A percentile compares a stretch with the other conserved stretches of the same genome.
Evolutionary conservation across 1,139 yeast genomes (phyloP).

Genomic region (Nakaseomyces nivariensis): DNA sequence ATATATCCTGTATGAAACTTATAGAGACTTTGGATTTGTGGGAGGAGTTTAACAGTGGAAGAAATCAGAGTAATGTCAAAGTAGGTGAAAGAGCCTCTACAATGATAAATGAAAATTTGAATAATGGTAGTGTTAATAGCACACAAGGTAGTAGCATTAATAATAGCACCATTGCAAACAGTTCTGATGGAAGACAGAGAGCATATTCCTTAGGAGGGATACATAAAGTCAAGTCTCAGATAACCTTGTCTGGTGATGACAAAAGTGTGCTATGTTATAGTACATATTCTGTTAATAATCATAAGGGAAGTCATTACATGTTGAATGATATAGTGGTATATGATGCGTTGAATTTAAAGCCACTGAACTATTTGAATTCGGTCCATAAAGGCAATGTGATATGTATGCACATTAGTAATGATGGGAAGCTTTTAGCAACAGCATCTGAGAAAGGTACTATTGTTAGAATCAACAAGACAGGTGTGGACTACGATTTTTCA

Average conservation of each 20-base stretch:
- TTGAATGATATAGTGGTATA: constrained; percentile 34
- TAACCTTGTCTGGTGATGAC: constrained; percentile 25
- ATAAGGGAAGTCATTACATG: constrained; percentile 13
- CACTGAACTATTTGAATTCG: constrained; percentile 43
- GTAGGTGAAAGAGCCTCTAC: constrained; percentile 2
- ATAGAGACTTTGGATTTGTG: constrained; percentile 46
- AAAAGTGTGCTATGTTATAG: constrained; percentile 26
- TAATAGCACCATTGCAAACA: not conserved
- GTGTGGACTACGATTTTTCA: constrained; percentile 17
- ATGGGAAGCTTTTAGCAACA: constrained; percentile 50
- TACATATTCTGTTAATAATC: constrained; percentile 15
- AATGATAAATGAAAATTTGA: constrained; percentile 1
- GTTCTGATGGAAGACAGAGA: constrained; percentile 4
- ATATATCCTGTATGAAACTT: constrained; percentile 60
- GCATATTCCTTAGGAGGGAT: constrained; percentile 7
- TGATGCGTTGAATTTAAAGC: constrained; percentile 48
- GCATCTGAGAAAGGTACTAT: constrained; percentile 69
- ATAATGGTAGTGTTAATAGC: not conserved
- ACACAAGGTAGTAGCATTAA: not conserved
- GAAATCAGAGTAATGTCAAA: not conserved
- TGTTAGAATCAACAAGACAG: constrained; percentile 42
- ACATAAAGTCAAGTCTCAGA: constrained; percentile 14
- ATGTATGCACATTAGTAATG: constrained; percentile 33
- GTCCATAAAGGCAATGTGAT: constrained; percentile 25
- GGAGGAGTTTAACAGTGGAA: constrained; percentile 12